Evolutionary conservation across 768 basidiomycete genomes (phyloP), one percentile per base, ranked within the genome.

Genomic region (Naematelia encephala): DNA sequence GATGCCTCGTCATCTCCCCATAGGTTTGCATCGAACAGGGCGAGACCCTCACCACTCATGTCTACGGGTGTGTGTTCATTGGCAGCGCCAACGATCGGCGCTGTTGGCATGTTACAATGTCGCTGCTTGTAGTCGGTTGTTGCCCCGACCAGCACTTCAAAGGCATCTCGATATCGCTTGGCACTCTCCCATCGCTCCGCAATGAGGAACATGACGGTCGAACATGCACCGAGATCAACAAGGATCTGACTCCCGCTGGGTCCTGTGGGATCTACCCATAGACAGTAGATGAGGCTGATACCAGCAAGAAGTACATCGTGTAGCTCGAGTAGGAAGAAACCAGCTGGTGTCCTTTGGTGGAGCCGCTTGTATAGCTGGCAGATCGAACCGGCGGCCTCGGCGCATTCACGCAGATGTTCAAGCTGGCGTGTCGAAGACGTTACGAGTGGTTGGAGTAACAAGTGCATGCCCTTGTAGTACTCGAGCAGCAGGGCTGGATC

Each of bases 131-230:
- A 51, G 14, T 27, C 29, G n/a, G 34, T 16, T 0, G 56, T 39
- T n/a, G 56, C 56, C 16, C 44, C 22, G 2, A 57, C 56, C 1
- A 57, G 48, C 1, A 29, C 56, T 30, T 57, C 56, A 34, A 57
- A 57, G 14, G 48, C 46, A 49, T 57, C 56, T 4, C 56, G 43
- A 19, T 57, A 57, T 3, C 56, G 47, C 34, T 57, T 57, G 8
- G 56, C 56, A 43, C 56, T 57, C 13, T 49, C 47, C 56, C 56
- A 57, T 42, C 48, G 46, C 28, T 57, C 56, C 19, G 56, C 46
- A n/a, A 57, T 51, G 47, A 57, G 56, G 48, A 57, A 57, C 27
- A 57, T 19, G 4, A 57, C 48, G 16, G 56, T 57, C 11, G 56
- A 57, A 25, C 56, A 57, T 14, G 56, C 47, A 4, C 56, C 56